Evolutionary conservation across 306 rosid species (phyloP).

Genomic region (Sophora flavescens): DNA sequence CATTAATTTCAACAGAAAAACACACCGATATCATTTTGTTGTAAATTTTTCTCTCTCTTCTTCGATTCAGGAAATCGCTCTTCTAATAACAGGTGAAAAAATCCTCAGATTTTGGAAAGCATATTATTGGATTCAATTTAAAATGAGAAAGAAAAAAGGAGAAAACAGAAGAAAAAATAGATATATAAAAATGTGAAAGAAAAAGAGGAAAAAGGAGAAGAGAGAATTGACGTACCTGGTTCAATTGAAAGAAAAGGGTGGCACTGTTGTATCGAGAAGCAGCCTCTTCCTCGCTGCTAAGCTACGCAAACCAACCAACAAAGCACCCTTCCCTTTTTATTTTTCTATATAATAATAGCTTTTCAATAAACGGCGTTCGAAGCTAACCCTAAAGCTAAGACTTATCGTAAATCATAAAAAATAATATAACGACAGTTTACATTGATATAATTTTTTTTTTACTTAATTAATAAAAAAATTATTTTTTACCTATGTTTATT

Average conservation of each 20-base stretch:
- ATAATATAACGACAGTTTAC: no score
- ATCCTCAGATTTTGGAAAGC: neutral
- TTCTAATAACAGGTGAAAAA: neutral
- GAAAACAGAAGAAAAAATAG: neutral
- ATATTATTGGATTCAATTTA: neutral
- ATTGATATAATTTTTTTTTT: no score
- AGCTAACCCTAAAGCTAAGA: conserved; percentile 31
- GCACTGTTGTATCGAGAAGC: conserved; percentile 40
- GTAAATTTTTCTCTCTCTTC: no score
- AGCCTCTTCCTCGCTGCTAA: conserved; percentile 32
- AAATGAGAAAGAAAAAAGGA: conserved; percentile 1
- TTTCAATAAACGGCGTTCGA: neutral
- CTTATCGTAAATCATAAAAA: no score
- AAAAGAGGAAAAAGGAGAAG: neutral
- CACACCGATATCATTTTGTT: neutral
- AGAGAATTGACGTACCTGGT: neutral
- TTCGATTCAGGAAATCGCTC: neutral
- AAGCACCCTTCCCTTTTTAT: neutral
- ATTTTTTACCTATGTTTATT: no score
- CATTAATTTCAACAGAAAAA: neutral
- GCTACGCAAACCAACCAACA: conserved; percentile 43
- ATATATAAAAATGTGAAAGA: neutral
- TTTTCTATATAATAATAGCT: conserved; percentile 11
- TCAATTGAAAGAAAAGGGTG: conserved; percentile 10
- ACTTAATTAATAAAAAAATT: no score